These are phyloP conservation scores for Daldinia eschscholtzii DNA, from an alignment of 2,329 filamentous ascomycete genomes.

Conservation along the genomic window DNA sequence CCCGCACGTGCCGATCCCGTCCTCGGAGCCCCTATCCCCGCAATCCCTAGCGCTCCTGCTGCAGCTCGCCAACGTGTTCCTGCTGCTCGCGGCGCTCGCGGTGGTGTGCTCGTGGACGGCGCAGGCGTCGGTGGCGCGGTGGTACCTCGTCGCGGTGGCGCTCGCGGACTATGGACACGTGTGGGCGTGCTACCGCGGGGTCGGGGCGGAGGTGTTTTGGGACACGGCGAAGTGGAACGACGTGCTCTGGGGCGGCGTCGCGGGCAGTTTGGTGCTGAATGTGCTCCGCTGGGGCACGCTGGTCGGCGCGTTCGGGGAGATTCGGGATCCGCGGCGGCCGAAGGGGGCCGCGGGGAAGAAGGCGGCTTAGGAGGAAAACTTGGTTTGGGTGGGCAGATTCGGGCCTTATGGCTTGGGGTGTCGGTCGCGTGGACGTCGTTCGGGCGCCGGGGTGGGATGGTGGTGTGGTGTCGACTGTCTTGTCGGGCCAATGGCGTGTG, in stretches of 20 bases:
- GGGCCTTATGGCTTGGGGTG: neutral
- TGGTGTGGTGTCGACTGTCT: neutral
- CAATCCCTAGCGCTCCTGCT: conserved; percentile 47
- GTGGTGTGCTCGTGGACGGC: conserved; percentile 51
- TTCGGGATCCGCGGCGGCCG: conserved; percentile 21
- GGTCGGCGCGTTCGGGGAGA: conserved; percentile 47
- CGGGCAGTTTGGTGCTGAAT: conserved; percentile 49
- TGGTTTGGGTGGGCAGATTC: neutral
- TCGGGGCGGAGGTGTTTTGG: conserved; percentile 49
- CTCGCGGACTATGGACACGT: conserved; percentile 55
- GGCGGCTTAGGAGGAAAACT: neutral
- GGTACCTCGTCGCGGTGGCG: conserved; percentile 50
- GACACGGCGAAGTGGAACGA: conserved; percentile 49
- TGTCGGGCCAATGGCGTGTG: neutral
- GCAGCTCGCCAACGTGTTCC: conserved; percentile 51
- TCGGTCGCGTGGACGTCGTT: neutral
- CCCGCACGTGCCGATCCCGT: conserved; percentile 38
- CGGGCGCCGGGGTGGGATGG: neutral
- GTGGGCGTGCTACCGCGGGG: conserved; percentile 50
- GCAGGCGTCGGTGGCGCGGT: conserved; percentile 42
- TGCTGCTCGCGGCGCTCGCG: conserved; percentile 51
- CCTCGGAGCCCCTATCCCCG: conserved; percentile 25
- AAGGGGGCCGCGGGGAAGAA: conserved; percentile 20
- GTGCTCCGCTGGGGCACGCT: conserved; percentile 48
- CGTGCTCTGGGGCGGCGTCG: conserved; percentile 49